A percentile compares a stretch with the other conserved stretches of the same genome.
phyloP scores from a whole-genome alignment of 2,329 filamentous ascomycete species.

The Nothopassalora personata region DNA sequence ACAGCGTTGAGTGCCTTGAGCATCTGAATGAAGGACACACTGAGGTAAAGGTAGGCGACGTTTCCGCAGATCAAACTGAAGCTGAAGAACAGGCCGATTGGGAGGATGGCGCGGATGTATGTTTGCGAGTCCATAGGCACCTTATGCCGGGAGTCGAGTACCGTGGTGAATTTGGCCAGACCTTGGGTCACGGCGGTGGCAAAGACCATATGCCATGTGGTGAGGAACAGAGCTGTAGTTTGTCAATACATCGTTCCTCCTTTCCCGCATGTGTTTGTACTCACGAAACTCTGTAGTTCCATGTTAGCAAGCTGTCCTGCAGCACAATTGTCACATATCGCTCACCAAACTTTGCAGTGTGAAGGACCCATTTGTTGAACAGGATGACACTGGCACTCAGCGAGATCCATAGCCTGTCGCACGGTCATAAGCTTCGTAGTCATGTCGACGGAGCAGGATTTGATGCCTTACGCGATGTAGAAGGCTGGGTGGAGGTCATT shows the following conservation, averaged over 20 bases:
- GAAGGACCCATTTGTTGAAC: slow-evolving; percentile 98
- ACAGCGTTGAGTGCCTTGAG: slow-evolving; percentile 97
- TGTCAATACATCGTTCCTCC: background rate
- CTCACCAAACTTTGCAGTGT: slow-evolving; percentile 70
- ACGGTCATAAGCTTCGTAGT: slow-evolving; percentile 5
- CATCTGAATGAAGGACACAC: slow-evolving; percentile 98
- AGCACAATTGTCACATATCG: slow-evolving; percentile 20
- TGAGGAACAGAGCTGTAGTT: slow-evolving; percentile 67
- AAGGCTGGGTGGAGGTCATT: slow-evolving; percentile 67
- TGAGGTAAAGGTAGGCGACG: slow-evolving; percentile 89
- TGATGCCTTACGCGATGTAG: slow-evolving; percentile 62
- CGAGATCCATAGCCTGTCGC: slow-evolving; percentile 63
- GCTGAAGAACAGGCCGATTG: slow-evolving; percentile 93
- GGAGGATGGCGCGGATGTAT: slow-evolving; percentile 87
- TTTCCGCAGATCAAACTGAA: slow-evolving; percentile 95
- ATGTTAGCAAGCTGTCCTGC: slow-evolving; percentile 5
- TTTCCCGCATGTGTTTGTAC: background rate
- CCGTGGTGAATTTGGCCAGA: slow-evolving; percentile 79
- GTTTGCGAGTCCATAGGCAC: slow-evolving; percentile 95
- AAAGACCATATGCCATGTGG: slow-evolving; percentile 92
- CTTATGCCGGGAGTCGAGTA: slow-evolving; percentile 90
- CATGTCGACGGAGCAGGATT: background rate
- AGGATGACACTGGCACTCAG: slow-evolving; percentile 92
- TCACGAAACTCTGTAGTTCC: slow-evolving; percentile 13
- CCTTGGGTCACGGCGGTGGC: slow-evolving; percentile 91